Conservation (phyloP, 371 early-diverging fungal species). For the Parasitella parasitica region DNA sequence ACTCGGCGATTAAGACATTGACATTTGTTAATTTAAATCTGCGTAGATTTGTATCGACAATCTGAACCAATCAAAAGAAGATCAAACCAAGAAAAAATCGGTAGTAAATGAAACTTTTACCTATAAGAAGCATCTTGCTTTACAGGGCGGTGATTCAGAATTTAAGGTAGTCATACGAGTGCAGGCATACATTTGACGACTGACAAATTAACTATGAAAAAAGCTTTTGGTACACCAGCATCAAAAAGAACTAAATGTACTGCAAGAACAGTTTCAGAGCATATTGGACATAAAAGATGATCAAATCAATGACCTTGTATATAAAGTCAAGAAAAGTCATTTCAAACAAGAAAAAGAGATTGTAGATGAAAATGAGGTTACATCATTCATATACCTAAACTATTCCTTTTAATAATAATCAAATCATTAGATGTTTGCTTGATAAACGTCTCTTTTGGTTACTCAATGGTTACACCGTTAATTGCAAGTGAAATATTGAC, state of each 20-base stretch:
- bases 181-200: not conserved
- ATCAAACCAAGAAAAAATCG: not conserved
- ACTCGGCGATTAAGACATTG: not conserved
- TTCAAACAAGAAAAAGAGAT: slow-evolving; percentile 18
- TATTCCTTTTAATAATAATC: slow-evolving; percentile 1
- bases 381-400: slow-evolving; percentile 13
- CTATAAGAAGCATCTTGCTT: not conserved
- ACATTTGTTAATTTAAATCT: not conserved
- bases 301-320: slow-evolving; percentile 33
- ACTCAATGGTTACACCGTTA: not conserved
- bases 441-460: not conserved
- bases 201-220: not conserved
- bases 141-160: not conserved
- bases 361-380: slow-evolving; percentile 45
- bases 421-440: not conserved
- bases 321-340: slow-evolving; percentile 22
- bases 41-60: not conserved
- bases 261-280: slow-evolving; percentile 41
- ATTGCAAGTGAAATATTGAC: not conserved
- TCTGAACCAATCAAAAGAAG: not conserved
- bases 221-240: slow-evolving; percentile 20
- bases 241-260: slow-evolving; percentile 33
- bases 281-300: slow-evolving; percentile 45
- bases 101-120: not conserved
- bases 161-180: not conserved